Base-by-base conservation (phyloP, 371 early-diverging fungal species). In the Smittium mucronatum region DNA sequence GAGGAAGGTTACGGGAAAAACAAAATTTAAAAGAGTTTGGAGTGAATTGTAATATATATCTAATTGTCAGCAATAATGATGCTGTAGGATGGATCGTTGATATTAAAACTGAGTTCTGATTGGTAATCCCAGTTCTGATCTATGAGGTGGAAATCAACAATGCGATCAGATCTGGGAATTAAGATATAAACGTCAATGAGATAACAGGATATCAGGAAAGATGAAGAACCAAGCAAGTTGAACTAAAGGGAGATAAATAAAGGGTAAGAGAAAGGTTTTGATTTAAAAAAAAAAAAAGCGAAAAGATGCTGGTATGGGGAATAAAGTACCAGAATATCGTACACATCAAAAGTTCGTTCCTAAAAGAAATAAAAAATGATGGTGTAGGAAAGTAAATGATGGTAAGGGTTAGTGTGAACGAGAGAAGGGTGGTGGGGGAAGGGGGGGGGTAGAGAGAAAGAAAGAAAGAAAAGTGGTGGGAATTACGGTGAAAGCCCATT, bases 301-400 rank as follows among this genome's bases (percentile, higher is more conserved):
- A 47, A 47, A 47, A 5, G 5, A 16, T 11, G 26, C 11, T 26
- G 8, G 26, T 30, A 64, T 16, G 25, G 5, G 5, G 8, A 36
- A 28, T 26, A 29, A 31, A 5, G 16, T 36, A 64, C 36, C 64
- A 33, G 8, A 64, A 64, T 64, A 64, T 67, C 67, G 29, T 36
- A 36, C 2, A 67, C 30, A 35, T 67, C 67, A 36, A 67, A 67
- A 26, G 2, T 30, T 15, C 67, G 34, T 15, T 26, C 25, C 67
- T 59, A 59, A 21, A 5, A 28, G 26, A 59, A 16, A n/a, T 16
- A n/a, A 59, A 59, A 59, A n/a, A 28, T 59, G n/a, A n/a, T n/a
- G n/a, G n/a, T n/a, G n/a, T n/a, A n/a, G n/a, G n/a, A n/a, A n/a
- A n/a, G n/a, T n/a, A n/a, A n/a, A n/a, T n/a, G n/a, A n/a, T n/a